These are phyloP conservation scores for Phoenix roebelenii DNA, from an alignment of 176 grass and related monocot genomes.

Conservation along the genomic window DNA sequence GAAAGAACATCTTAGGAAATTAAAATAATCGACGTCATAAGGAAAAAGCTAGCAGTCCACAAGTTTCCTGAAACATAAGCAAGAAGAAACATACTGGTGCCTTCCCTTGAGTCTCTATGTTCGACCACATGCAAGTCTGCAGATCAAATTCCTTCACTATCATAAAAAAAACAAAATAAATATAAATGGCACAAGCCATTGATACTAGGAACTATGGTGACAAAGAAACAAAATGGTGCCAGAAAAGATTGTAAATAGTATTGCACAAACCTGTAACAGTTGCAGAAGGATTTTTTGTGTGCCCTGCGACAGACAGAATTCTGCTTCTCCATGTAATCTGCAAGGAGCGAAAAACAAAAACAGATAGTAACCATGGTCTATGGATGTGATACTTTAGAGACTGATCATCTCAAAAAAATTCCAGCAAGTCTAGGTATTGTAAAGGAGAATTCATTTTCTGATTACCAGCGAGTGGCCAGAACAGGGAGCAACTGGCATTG, in stretches of 20 bases:
- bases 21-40: constrained; percentile 8
- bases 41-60: too few relatives aligned
- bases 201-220: too few relatives aligned
- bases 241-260: constrained; percentile 1
- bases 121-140: constrained; percentile 74
- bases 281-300: constrained; percentile 89
- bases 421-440: too few relatives aligned
- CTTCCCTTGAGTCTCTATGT: constrained; percentile 73
- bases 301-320: constrained; percentile 79
- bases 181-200: not conserved
- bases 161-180: constrained; percentile 29
- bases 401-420: too few relatives aligned
- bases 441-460: not conserved
- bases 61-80: not conserved
- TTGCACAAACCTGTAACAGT: constrained; percentile 66
- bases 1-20: constrained; percentile 4
- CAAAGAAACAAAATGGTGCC: not conserved
- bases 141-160: constrained; percentile 99
- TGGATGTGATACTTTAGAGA: too few relatives aligned
- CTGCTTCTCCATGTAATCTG: constrained; percentile 78
- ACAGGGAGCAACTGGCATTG: constrained; percentile 53
- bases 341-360: constrained; percentile 12
- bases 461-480: constrained; percentile 97
- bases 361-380: not conserved
- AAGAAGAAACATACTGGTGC: constrained; percentile 62